Evolutionary conservation across 139 green algal species (phyloP).

Genomic region (Volvox reticuliferus): DNA sequence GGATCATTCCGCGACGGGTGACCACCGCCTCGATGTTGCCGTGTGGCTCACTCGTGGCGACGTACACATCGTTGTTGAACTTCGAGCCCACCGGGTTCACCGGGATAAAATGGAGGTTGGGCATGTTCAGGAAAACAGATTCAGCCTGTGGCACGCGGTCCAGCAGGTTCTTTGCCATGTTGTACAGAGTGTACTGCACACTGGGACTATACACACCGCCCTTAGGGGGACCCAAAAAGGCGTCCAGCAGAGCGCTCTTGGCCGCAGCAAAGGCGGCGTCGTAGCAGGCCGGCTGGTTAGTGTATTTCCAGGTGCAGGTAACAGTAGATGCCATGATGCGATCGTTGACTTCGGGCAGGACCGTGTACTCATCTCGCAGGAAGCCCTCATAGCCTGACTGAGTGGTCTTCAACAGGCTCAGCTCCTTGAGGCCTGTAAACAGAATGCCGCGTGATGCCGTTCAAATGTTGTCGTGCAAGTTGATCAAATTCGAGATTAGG

Average conservation of each 20-base stretch:
- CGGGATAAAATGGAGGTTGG: conserved; percentile 98
- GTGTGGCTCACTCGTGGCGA: conserved; percentile 94
- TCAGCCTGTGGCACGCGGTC: conserved; percentile 73
- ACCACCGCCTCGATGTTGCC: conserved; percentile 88
- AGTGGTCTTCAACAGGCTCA: conserved; percentile 91
- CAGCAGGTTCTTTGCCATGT: conserved; percentile 85
- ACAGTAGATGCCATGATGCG: conserved; percentile 93
- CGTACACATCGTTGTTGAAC: conserved; percentile 96
- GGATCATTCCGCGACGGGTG: conserved; percentile 30
- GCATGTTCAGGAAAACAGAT: conserved; percentile 92
- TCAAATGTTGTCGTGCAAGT: too few species aligned
- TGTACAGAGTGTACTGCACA: conserved; percentile 94
- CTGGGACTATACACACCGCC: conserved; percentile 89
- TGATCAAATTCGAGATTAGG: too few species aligned
- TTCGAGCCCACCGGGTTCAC: conserved; percentile 71
- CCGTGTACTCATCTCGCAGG: conserved; percentile 90
- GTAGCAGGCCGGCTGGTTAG: conserved; percentile 47
- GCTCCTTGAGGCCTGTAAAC: conserved; percentile 68
- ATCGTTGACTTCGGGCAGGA: conserved; percentile 88
- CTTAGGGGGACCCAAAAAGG: conserved; percentile 89
- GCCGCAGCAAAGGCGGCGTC: conserved; percentile 52
- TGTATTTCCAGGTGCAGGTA: conserved; percentile 88
- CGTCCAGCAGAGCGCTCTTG: conserved; percentile 46
- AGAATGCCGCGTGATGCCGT: too few species aligned
- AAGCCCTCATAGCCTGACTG: conserved; percentile 96